phyloP scores from a whole-genome alignment of 2,329 filamentous ascomycete species.

The Colletotrichum sp. region DNA sequence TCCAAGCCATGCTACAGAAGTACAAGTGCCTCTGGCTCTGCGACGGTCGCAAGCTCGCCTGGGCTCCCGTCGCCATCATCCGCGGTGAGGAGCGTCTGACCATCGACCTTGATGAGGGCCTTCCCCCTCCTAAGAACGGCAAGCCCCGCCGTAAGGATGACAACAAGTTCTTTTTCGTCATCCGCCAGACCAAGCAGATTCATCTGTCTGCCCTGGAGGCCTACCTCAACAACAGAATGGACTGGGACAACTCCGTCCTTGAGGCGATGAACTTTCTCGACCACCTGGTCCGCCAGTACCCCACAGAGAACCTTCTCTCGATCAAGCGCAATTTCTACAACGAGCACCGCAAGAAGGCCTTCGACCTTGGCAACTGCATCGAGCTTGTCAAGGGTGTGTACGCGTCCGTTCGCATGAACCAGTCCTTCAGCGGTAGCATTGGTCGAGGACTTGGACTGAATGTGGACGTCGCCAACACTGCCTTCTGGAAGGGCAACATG shows the following conservation, averaged over 20 bases:
- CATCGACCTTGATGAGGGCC: slow-evolving; percentile 76
- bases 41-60: slow-evolving; percentile 86
- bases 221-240: slow-evolving; percentile 66
- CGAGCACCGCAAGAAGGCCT: slow-evolving; percentile 51
- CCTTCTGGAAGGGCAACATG: slow-evolving; percentile 71
- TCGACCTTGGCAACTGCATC: slow-evolving; percentile 61
- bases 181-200: slow-evolving; percentile 70
- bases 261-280: slow-evolving; percentile 91
- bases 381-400: slow-evolving; percentile 91
- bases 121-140: slow-evolving; percentile 40
- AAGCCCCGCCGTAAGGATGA: slow-evolving; percentile 30
- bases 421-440: slow-evolving; percentile 44
- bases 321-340: slow-evolving; percentile 87
- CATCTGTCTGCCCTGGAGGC: slow-evolving; percentile 67
- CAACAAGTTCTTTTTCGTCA: slow-evolving; percentile 63
- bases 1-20: slow-evolving; percentile 59
- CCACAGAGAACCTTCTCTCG: slow-evolving; percentile 67
- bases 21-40: slow-evolving; percentile 67
- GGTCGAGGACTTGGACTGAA: slow-evolving; percentile 77
- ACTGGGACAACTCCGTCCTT: slow-evolving; percentile 70
- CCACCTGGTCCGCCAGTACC: slow-evolving; percentile 82
- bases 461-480: slow-evolving; percentile 88
- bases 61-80: slow-evolving; percentile 50
- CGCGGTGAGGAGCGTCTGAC: slow-evolving; percentile 57
- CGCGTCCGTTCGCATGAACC: slow-evolving; percentile 78